These are phyloP conservation scores for Colletotrichum destructivum DNA, from an alignment of 2,329 filamentous ascomycete species.

Conservation along the genomic window DNA sequence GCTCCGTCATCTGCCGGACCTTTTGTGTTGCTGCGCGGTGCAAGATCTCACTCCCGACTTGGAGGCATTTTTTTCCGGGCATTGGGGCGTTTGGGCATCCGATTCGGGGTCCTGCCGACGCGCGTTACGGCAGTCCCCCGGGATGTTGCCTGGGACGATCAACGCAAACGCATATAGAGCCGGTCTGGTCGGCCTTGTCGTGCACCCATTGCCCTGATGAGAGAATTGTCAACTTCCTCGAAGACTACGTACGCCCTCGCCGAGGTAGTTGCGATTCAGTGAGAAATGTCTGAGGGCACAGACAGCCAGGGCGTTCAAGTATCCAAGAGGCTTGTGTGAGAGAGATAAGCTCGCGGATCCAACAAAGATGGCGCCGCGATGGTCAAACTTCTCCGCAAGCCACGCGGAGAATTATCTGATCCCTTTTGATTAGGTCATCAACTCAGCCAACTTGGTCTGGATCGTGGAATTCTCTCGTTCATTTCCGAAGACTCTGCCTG, in stretches of 20 bases:
- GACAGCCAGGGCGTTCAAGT: no score
- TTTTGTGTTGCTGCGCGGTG: background rate
- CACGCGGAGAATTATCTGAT: background rate
- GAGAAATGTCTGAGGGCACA: no score
- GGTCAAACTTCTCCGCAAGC: background rate
- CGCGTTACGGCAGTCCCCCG: conserved; percentile 2
- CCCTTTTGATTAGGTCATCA: background rate
- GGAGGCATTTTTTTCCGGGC: background rate
- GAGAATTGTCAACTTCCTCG: no score
- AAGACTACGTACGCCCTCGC: no score
- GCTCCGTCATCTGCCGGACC: background rate
- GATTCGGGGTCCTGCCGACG: conserved; percentile 1
- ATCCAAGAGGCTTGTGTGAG: no score
- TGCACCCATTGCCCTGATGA: no score
- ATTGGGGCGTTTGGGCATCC: no score
- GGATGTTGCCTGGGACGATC: background rate
- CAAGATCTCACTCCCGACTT: background rate
- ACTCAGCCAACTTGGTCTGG: no score
- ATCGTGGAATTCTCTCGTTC: no score
- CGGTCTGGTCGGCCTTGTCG: no score
- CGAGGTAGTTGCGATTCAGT: no score
- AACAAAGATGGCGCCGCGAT: background rate
- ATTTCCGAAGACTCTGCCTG: background rate
- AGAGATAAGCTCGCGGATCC: background rate
- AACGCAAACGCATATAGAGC: background rate